Conservation (phyloP, 495 filamentous ascomycete genomes). For the Xylaria sp. region DNA sequence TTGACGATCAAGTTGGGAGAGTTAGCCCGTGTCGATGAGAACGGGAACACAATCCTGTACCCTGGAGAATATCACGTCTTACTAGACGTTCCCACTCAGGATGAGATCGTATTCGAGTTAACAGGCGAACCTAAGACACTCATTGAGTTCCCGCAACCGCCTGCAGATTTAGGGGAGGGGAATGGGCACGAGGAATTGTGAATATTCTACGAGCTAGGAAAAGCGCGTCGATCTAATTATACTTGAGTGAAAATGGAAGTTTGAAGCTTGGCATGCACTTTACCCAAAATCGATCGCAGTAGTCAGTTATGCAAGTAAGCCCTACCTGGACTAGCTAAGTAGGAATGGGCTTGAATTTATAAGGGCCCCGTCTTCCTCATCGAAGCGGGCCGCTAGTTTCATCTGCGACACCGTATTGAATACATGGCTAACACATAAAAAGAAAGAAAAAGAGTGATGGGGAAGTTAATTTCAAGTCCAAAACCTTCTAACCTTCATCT, state of each 20-base stretch:
- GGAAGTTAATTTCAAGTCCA: neutral
- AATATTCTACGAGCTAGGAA: neutral
- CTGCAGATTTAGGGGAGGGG: slow-evolving; percentile 35
- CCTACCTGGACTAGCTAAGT: too few species aligned
- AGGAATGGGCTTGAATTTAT: too few species aligned
- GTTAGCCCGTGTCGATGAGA: slow-evolving; percentile 63
- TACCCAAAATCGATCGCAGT: neutral
- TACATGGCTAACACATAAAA: too few species aligned
- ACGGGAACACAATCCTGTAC: slow-evolving; percentile 67
- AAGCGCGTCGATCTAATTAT: neutral
- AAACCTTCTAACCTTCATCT: slow-evolving; percentile 57
- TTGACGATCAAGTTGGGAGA: slow-evolving; percentile 64
- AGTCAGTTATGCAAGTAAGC: neutral
- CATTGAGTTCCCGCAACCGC: slow-evolving; percentile 40
- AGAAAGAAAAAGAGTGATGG: neutral
- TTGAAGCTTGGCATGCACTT: neutral
- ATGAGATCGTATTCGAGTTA: slow-evolving; percentile 50
- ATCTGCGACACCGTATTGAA: too few species aligned
- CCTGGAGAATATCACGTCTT: slow-evolving; percentile 68
- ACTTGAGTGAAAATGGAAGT: neutral
- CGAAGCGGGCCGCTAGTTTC: too few species aligned
- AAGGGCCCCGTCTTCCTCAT: too few species aligned
- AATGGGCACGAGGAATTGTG: slow-evolving; percentile 36
- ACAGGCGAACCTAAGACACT: slow-evolving; percentile 44
- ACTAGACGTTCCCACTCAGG: slow-evolving; percentile 57